phyloP scores from a whole-genome alignment of 805 yeast genomes.

The Komagataella phaffii region DNA sequence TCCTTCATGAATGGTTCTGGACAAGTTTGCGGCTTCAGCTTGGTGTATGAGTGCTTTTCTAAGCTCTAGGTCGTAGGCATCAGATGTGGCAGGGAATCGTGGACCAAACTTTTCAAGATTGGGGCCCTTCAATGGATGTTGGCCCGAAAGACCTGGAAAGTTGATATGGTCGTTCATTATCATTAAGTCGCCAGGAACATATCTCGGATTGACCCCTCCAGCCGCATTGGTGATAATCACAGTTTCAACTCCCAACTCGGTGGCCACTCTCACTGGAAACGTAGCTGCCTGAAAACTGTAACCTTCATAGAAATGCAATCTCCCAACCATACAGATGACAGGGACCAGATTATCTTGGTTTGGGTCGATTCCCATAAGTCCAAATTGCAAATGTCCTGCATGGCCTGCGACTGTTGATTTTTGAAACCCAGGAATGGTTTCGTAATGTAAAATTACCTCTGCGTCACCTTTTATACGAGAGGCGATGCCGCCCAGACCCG shows the following conservation, averaged over 20 bases:
- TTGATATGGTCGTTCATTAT: conserved; percentile 80
- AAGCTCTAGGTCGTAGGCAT: conserved; percentile 72
- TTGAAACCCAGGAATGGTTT: conserved; percentile 68
- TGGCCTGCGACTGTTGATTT: conserved; percentile 85
- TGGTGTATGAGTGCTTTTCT: conserved; percentile 31
- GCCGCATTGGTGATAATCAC: conserved; percentile 92
- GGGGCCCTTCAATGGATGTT: conserved; percentile 79
- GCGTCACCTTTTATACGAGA: conserved; percentile 25
- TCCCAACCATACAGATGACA: conserved; percentile 87
- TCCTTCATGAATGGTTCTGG: conserved; percentile 73
- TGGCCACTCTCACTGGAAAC: conserved; percentile 72
- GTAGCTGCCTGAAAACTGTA: conserved; percentile 71
- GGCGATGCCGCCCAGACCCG: conserved; percentile 85
- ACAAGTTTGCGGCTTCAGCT: conserved; percentile 32
- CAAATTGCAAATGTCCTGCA: conserved; percentile 71
- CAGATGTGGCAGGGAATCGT: conserved; percentile 77
- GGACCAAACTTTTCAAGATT: conserved; percentile 74
- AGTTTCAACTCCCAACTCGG: conserved; percentile 41
- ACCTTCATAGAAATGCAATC: conserved; percentile 90
- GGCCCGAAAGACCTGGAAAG: conserved; percentile 83
- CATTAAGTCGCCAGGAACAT: conserved; percentile 82
- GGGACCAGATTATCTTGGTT: conserved; percentile 39
- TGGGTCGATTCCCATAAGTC: conserved; percentile 38
- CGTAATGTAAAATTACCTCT: conserved; percentile 43
- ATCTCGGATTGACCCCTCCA: conserved; percentile 66